These are phyloP conservation scores for Blastocystis sp. DNA, from an alignment of 352 stramenopile genomes.

Conservation along the genomic window DNA sequence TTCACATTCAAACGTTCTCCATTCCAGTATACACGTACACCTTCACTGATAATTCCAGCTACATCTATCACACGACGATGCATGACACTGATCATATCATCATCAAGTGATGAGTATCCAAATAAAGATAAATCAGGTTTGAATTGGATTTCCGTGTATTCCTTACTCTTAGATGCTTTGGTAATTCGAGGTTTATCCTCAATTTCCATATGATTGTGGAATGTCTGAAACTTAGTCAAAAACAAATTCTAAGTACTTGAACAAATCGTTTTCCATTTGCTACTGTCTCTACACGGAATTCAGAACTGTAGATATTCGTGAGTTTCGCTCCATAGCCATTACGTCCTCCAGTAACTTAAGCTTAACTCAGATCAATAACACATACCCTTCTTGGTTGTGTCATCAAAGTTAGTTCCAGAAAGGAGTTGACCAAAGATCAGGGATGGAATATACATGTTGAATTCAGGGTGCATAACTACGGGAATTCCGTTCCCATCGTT, in stretches of 20 bases:
- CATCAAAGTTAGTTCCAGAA: constrained; percentile 95
- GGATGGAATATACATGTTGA: constrained; percentile 94
- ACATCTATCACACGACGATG: constrained; percentile 96
- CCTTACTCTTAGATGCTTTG: constrained; percentile 73
- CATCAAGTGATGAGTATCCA: constrained; percentile 87
- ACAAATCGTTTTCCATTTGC: constrained; percentile 90
- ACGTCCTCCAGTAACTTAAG: constrained; percentile 81
- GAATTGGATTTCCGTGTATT: constrained; percentile 97
- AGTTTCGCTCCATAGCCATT: constrained; percentile 98
- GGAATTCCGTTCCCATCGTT: constrained; percentile 94
- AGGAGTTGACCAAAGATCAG: constrained; percentile 95
- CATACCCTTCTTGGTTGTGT: constrained; percentile 88
- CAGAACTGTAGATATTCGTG: constrained; percentile 98
- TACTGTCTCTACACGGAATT: constrained; percentile 97
- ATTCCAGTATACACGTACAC: constrained; percentile 79
- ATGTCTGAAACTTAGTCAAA: constrained; percentile 82
- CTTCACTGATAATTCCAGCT: constrained; percentile 85
- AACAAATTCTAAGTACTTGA: constrained; percentile 64
- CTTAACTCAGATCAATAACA: neutral
- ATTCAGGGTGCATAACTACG: constrained; percentile 89
- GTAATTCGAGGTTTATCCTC: constrained; percentile 81
- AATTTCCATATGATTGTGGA: constrained; percentile 92
- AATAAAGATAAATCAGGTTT: constrained; percentile 91
- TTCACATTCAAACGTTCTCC: constrained; percentile 68
- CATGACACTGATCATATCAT: constrained; percentile 87